These are phyloP conservation scores for Emmonsiellopsis sp. DNA, from an alignment of 2,329 filamentous ascomycete species.

Conservation along the genomic window DNA sequence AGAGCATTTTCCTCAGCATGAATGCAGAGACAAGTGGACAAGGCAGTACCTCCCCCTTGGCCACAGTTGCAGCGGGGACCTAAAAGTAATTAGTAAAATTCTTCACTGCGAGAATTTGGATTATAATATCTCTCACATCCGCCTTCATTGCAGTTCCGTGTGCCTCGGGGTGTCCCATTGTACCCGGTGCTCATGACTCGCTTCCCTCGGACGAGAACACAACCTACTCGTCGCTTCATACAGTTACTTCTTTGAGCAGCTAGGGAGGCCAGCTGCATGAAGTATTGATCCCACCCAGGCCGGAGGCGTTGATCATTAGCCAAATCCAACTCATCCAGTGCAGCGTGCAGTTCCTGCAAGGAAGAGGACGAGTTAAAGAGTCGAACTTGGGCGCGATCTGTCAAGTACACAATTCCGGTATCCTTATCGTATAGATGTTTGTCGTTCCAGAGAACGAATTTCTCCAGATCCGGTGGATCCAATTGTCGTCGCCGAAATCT, in stretches of 20 bases:
- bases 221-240: slow-evolving; percentile 95
- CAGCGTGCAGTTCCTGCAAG: slow-evolving; percentile 60
- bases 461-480: slow-evolving; percentile 45
- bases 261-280: slow-evolving; percentile 91
- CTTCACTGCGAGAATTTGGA: background rate
- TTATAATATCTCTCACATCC: slow-evolving; percentile 51
- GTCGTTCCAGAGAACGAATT: slow-evolving; percentile 59
- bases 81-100: slow-evolving; percentile 15
- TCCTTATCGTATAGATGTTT: slow-evolving; percentile 59
- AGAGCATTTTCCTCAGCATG: slow-evolving; percentile 97
- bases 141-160: slow-evolving; percentile 85
- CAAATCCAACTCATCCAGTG: slow-evolving; percentile 66
- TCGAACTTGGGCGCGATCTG: slow-evolving; percentile 72
- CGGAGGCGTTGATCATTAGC: slow-evolving; percentile 70
- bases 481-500: slow-evolving; percentile 42
- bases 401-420: slow-evolving; percentile 63
- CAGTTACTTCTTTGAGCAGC: slow-evolving; percentile 89
- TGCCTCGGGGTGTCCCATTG: slow-evolving; percentile 87
- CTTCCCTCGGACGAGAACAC: slow-evolving; percentile 76
- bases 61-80: slow-evolving; percentile 70
- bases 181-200: slow-evolving; percentile 93
- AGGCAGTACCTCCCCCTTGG: slow-evolving; percentile 57
- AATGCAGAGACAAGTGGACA: slow-evolving; percentile 89
- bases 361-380: slow-evolving; percentile 76
- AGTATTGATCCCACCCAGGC: slow-evolving; percentile 93